Base-by-base conservation (phyloP, 2,329 filamentous ascomycete species). In the Diaporthe ampelina region DNA sequence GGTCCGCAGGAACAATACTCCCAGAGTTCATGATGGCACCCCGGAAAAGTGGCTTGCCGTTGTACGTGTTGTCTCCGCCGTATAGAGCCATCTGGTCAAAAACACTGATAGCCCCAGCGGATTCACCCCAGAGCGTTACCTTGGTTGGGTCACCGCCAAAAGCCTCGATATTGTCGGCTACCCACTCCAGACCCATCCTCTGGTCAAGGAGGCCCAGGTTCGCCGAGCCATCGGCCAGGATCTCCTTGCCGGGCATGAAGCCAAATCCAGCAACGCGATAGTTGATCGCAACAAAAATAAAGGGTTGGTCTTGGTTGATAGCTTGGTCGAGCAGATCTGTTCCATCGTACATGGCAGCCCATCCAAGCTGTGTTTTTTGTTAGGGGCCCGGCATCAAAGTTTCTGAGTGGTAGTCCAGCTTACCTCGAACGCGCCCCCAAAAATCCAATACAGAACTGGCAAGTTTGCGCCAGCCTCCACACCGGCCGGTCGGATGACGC, bases 121-220 rank as follows among this genome's bases (percentile, higher is more conserved):
- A 91, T 80, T 95, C 91, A 35, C 94, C 94, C 92, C 92, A 95
- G 74, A 96, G 92, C 0, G 93, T 95, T 8, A 95, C 93, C 81
- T 93, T 93, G n/a, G 86, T 85, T 0, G 93, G 92, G 80, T 96
- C 94, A 19, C 94, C 94, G 13, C 94, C 94, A 79, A 97, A 97
- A 0, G 90, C 87, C 1, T 85, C 91, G 73, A 96, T 94, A 77
- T 95, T 94, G 78, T 94, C 93, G 10, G 92, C 91, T 0, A 94
- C 89, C 94, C 94, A 96, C 80, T 95, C 84, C 9, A 96, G 85
- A 0, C 89, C 94, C 76, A 93, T 86, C 45, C 93, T 87, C 78
- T 95, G 93, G 79, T 96, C 94, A 0, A 93, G 85, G 4, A 94
- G 86, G 4, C 94, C 94, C 4, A 94, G 81, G 79, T 95, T 96